Conservation (phyloP, 1,284 basidiomycete species). For the Meira miltonrushii region DNA sequence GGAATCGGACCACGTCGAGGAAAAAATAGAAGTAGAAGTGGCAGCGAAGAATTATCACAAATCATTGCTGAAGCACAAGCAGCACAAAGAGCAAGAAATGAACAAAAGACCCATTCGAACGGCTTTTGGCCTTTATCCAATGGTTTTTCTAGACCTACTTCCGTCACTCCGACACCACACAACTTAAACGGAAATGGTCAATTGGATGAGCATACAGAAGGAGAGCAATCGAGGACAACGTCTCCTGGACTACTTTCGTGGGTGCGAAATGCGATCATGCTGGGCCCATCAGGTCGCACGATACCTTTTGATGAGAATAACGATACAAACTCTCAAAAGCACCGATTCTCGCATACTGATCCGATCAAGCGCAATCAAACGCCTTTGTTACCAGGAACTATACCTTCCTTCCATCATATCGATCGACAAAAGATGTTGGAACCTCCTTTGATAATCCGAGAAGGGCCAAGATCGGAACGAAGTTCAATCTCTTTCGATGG, state of each 20-base stretch:
- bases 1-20: background rate
- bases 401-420: background rate
- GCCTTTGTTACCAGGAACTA: background rate
- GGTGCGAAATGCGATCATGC: conserved; percentile 5
- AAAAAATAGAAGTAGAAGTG: conserved; percentile 8
- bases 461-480: background rate
- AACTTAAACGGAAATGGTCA: background rate
- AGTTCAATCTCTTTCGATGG: background rate
- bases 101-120: too few relatives aligned
- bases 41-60: conserved; percentile 7
- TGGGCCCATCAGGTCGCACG: background rate
- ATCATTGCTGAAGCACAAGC: background rate
- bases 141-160: background rate
- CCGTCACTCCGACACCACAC: background rate
- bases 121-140: background rate
- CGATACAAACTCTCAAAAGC: background rate
- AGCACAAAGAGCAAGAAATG: background rate
- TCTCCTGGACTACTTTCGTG: conserved; percentile 3
- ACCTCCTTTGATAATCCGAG: background rate
- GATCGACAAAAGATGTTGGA: background rate
- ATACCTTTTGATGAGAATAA: background rate
- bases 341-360: background rate
- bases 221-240: background rate
- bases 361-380: background rate
- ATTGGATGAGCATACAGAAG: background rate